Base-by-base conservation (phyloP, 2,329 filamentous ascomycete genomes). In the Xylaria arbuscula region DNA sequence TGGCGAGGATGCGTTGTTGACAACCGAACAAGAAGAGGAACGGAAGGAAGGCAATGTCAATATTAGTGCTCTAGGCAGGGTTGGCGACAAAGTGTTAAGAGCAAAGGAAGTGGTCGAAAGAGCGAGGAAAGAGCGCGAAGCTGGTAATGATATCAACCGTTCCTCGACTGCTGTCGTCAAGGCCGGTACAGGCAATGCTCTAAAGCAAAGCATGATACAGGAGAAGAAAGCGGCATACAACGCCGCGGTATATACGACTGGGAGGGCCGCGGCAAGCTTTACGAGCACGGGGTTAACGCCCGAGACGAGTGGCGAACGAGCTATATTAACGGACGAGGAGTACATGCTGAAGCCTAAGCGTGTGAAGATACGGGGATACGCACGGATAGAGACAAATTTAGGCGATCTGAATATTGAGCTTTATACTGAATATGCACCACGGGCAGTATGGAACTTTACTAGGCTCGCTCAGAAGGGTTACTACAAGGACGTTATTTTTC, bases 401-500 rank as follows among this genome's bases (percentile, higher is more conserved):
- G 96, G 96, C 42, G 90, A 94, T 70, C 78, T 99, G 22, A 98
- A 93, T 71, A 83, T 99, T 69, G 95, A 98, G 78, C 85, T 99
- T 5, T 92, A 95, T 71, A 93, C 96, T 1, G 96, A 99, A 78
- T 92, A 91, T 64, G 94, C 96, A 2, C 96, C 96, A 0, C 92
- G 92, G 74, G 94, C 96, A 0, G 96, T 98, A 1, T 99, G 95
- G 93, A 99, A 99, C 80, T 99, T 99, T 77, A 88, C 97, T 61
- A 90, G 92, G 64, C 84, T 99, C 4, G 89, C 94, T 1, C 92
- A 97, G 77, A 93, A 92, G 72, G 95, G 95, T 0, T 98, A 97
- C 81, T 99, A 98, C 83, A 89, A 89, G 60, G 88, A 88, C 71
- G 90, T 97, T 1, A 80, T 87, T 13, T 99, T 99, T 78, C 96